Percentiles rank a stretch among this genome's conserved stretches.
Conservation (phyloP, 2,329 filamentous ascomycete genomes). For the Alternaria consortialis region DNA sequence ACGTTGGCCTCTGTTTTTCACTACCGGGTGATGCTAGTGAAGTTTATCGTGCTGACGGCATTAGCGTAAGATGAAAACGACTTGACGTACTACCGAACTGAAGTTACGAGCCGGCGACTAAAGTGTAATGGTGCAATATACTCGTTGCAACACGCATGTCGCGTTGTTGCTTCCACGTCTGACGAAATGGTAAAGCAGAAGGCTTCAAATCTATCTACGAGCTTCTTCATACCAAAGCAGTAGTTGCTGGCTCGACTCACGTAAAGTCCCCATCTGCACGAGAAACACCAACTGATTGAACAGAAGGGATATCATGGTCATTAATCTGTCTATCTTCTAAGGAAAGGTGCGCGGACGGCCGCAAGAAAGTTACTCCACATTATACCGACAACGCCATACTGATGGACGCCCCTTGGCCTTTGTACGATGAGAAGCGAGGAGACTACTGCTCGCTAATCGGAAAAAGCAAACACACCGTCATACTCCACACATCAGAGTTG, state of each 20-base stretch:
- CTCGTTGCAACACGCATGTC: background rate
- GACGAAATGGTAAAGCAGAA: background rate
- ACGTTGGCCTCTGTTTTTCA: constrained; percentile 4
- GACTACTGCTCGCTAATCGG: too few species aligned
- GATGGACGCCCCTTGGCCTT: constrained; percentile 6
- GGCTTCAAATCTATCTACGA: background rate
- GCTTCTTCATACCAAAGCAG: background rate
- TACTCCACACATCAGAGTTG: background rate
- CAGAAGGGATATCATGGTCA: constrained; percentile 15
- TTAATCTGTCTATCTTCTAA: constrained; percentile 13
- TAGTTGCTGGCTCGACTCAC: background rate
- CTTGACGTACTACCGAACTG: background rate
- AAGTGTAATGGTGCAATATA: background rate
- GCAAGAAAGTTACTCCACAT: constrained; percentile 2
- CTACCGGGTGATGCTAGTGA: constrained; percentile 1
- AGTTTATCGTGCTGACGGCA: background rate
- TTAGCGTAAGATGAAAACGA: background rate
- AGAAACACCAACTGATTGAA: background rate
- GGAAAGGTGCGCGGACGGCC: constrained; percentile 1
- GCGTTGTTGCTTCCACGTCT: background rate
- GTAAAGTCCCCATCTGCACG: background rate
- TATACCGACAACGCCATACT: constrained; percentile 1
- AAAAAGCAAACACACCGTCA: background rate
- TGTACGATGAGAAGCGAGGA: too few species aligned
- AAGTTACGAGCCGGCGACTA: background rate